Base-by-base conservation (phyloP, 805 yeast genomes). In the Teunomyces funiuensis region DNA sequence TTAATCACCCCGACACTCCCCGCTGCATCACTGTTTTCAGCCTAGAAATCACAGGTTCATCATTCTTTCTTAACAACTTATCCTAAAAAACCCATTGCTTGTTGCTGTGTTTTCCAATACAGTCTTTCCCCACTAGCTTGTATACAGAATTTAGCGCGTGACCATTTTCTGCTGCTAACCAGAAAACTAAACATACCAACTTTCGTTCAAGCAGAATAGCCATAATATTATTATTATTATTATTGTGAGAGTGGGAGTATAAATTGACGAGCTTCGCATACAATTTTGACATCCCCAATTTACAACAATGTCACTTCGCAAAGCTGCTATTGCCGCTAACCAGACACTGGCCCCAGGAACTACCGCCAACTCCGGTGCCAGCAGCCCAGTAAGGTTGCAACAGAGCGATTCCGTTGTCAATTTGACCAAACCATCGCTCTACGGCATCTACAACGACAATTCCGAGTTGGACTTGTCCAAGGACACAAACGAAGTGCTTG, bases 361-460 rank as follows among this genome's bases (percentile, higher is more conserved):
- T 2, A 45, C 36, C 15, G 22, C 42, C 15, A 39, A 39, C 34
- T 52, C 63, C 3, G 56, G 57, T 8, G 42, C 50, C 3, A 46
- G 60, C 10, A 54, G 63, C 2, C 58, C 61, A 8, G 25, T 31
- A 3, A 31, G 19, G 14, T 58, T 65, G 48, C 58, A 57, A 39
- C 63, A 62, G 31, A 60, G 66, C 2, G 70, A 65, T 28, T 73
- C 80, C 15, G 67, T 74, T 14, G 52, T 69, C 48, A 74, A 71
- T 45, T 60, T 78, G 46, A 76, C 80, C 23, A 72, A 69, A 49
- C 79, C 82, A 6, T 65, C 75, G 4, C 60, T 79, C 39, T 78
- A 71, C 51, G 73, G 76, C 1, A 66, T 78, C 29, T 79, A 75
- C 53, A 76, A 73, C 44, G 72, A 73, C 27, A 58, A 67, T n/a